Percentiles rank a stretch among this genome's conserved stretches.
phyloP scores from a whole-genome alignment of 2,329 filamentous ascomycete species.

The Colletotrichum higginsianum region DNA sequence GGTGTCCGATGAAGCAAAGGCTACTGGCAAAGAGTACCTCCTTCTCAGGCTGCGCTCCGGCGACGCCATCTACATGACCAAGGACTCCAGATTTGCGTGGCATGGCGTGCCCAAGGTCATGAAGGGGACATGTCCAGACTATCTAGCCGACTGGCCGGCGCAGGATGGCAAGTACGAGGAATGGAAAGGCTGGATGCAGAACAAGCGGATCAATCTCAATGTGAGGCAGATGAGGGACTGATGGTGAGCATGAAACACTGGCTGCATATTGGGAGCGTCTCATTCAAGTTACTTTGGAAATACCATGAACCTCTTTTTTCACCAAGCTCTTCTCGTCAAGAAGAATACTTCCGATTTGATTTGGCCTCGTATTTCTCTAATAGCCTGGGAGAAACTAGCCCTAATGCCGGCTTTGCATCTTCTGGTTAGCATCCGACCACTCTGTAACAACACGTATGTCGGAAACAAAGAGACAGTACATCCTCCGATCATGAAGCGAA shows the following conservation, averaged over 20 bases:
- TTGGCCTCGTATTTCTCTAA: too few species aligned
- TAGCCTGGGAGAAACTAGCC: too few species aligned
- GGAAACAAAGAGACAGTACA: too few species aligned
- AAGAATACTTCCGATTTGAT: not conserved
- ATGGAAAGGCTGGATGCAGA: conserved; percentile 90
- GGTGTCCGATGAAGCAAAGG: conserved; percentile 46
- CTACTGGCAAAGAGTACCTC: conserved; percentile 63
- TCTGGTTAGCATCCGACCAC: not conserved
- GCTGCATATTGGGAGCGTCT: not conserved
- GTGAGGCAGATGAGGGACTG: conserved; percentile 86
- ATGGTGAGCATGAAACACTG: not conserved
- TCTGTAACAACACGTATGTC: not conserved
- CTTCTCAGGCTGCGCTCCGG: conserved; percentile 83
- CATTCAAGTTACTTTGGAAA: not conserved
- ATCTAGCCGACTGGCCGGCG: conserved; percentile 82
- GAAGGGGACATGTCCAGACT: conserved; percentile 81
- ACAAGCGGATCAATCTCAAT: conserved; percentile 92
- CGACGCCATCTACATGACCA: conserved; percentile 91
- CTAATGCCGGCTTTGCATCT: not conserved
- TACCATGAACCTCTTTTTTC: not conserved
- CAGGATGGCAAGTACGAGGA: conserved; percentile 68
- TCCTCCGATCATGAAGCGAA: not conserved
- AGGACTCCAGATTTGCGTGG: conserved; percentile 89
- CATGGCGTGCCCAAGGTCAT: conserved; percentile 94
- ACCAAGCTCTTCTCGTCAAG: not conserved